Base-by-base conservation (phyloP, 371 early-diverging fungal species). In the Saksenaea vasiformis region DNA sequence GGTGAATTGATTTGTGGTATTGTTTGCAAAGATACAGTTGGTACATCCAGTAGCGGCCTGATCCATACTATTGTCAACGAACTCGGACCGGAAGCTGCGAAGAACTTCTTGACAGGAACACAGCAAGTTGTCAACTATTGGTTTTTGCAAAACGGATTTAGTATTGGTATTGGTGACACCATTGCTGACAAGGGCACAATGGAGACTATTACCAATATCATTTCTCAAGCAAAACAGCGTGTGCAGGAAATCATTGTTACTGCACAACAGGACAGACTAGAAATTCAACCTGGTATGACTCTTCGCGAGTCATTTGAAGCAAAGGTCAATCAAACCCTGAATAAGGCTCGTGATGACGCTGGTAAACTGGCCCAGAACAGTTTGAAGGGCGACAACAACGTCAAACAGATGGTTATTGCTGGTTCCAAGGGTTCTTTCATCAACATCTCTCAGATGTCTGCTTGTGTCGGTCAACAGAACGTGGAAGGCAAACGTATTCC, bases 401-500 rank as follows among this genome's bases (percentile, higher is more conserved):
- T 99, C 64, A 96, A 96, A 68, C 95, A 96, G 74, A 99, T 99
- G 99, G 98, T 98, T 35, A 87, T 96, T 41, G 88, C 99, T 35
- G 99, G 99, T 64, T 95, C 97, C 28, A 99, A 99, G 82, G 99
- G 99, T 60, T 95, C 96, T 28, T 93, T 90, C 69, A 96, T 99
- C 70, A 99, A 99, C 74, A 94, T 99, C 56, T 97, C 98, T 24
- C 99, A 99, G 83, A 98, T 99, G 93, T 89, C 97, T 53, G 98
- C 99, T 28, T 97, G 97, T 91, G 98, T 99, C 44, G 99, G 99
- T 43, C 99, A 99, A 82, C 99, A 99, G 79, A 98, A 96, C 83
- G 98, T 99, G 13, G 99, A 99, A 79, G 99, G 99, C 70, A 95
- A 95, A 75, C 94, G 99, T 70, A 99, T 99, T 79, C 98, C 99